Percentiles rank a stretch among this genome's conserved stretches.
These are phyloP conservation scores for Candida nonsorbophila DNA, from an alignment of 805 yeast species.

Conservation along the genomic window DNA sequence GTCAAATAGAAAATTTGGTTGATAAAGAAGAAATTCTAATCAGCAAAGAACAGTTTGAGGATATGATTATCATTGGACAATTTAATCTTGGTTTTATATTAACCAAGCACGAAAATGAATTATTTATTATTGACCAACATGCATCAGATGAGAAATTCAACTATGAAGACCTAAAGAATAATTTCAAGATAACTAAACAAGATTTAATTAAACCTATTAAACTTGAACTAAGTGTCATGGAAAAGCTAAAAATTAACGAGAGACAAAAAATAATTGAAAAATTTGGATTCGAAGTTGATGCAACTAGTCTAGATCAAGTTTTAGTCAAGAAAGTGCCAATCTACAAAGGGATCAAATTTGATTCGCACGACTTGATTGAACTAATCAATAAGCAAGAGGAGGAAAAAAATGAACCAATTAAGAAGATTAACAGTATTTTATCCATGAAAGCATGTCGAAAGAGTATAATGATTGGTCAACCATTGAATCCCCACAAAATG, in stretches of 20 bases:
- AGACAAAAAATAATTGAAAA: conserved; percentile 50
- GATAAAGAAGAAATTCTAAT: conserved; percentile 28
- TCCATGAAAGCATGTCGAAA: conserved; percentile 95
- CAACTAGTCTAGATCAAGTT: conserved; percentile 53
- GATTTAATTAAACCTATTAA: conserved; percentile 56
- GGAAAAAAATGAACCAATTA: conserved; percentile 45
- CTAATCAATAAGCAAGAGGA: conserved; percentile 43
- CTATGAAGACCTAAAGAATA: conserved; percentile 60
- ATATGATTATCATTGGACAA: conserved; percentile 85
- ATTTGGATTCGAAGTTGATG: conserved; percentile 74
- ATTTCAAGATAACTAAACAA: conserved; percentile 54
- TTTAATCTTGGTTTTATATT: conserved; percentile 94
- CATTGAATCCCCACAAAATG: conserved; percentile 60
- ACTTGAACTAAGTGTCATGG: conserved; percentile 69
- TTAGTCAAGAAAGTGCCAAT: conserved; percentile 61
- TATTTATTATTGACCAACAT: conserved; percentile 93
- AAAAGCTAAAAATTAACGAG: conserved; percentile 67
- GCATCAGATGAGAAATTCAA: conserved; percentile 96
- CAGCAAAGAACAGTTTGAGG: conserved; percentile 62
- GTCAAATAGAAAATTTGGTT: background rate
- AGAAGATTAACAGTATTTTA: conserved; percentile 76
- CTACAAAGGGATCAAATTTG: conserved; percentile 66
- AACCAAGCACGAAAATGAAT: conserved; percentile 53
- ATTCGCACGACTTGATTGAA: conserved; percentile 67
- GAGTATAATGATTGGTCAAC: conserved; percentile 90